A percentile compares a stretch with the other conserved stretches of the same genome.
Conservation (phyloP, 352 stramenopile species). For the Thalassiosira mediterranea region DNA sequence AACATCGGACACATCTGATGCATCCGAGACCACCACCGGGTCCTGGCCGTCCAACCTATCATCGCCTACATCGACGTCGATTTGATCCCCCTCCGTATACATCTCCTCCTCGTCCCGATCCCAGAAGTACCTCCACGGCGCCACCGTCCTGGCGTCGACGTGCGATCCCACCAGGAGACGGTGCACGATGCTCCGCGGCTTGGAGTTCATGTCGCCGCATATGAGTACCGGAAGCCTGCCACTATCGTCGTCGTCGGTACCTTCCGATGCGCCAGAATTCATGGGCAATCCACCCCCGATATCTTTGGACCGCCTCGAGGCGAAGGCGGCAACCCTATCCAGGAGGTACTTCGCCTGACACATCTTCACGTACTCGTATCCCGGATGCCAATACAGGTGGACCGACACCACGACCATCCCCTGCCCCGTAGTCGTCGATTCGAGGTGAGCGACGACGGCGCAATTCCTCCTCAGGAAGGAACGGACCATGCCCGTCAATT, state of each 20-base stretch:
- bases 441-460: slow-evolving; percentile 64
- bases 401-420: slow-evolving; percentile 66
- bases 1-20: too few relatives aligned
- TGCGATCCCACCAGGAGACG: slow-evolving; percentile 58
- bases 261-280: not conserved
- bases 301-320: too few relatives aligned
- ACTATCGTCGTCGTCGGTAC: slow-evolving; percentile 18
- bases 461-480: slow-evolving; percentile 76
- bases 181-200: slow-evolving; percentile 67
- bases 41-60: slow-evolving; percentile 34
- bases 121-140: slow-evolving; percentile 69
- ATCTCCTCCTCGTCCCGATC: slow-evolving; percentile 47
- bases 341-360: slow-evolving; percentile 80
- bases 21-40: too few relatives aligned
- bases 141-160: slow-evolving; percentile 70
- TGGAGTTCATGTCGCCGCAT: slow-evolving; percentile 80
- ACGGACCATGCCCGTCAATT: slow-evolving; percentile 68
- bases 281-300: too few relatives aligned
- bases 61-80: not conserved
- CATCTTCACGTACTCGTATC: slow-evolving; percentile 82
- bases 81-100: slow-evolving; percentile 34
- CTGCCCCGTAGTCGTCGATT: slow-evolving; percentile 27
- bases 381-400: slow-evolving; percentile 85
- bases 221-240: slow-evolving; percentile 48
- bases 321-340: slow-evolving; percentile 38